Evolutionary conservation across 306 rosid genomes (phyloP).

Genomic region (Vigna hirtella): DNA sequence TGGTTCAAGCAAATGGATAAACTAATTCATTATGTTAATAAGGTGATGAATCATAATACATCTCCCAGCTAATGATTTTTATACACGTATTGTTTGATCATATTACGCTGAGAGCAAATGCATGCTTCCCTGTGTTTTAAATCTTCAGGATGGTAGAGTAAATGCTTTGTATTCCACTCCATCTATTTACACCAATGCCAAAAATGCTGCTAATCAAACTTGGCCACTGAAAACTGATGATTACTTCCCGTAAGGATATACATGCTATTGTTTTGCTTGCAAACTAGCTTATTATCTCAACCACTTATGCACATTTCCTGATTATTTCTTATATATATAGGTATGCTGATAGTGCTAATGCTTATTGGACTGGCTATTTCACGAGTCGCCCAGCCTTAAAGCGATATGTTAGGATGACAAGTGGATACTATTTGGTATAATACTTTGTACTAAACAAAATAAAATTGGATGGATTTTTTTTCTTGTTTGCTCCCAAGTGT

Average conservation of each 20-base stretch:
- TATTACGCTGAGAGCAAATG: constrained; percentile 28
- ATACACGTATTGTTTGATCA: background rate
- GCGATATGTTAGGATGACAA: constrained; percentile 71
- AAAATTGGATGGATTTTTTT: constrained; percentile 1
- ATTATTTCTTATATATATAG: constrained; percentile 49
- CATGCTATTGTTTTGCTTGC: constrained; percentile 18
- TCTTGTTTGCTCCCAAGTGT: constrained; percentile 7
- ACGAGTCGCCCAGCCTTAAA: constrained; percentile 83
- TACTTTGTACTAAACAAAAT: constrained; percentile 17
- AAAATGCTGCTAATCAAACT: constrained; percentile 73
- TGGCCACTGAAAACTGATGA: constrained; percentile 94
- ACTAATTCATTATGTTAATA: constrained; percentile 84
- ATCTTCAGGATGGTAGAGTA: constrained; percentile 80
- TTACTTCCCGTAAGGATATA: constrained; percentile 80
- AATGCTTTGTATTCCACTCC: constrained; percentile 96
- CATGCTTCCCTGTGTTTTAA: constrained; percentile 38
- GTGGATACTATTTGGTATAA: constrained; percentile 90
- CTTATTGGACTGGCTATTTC: constrained; percentile 92
- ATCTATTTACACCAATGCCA: constrained; percentile 79
- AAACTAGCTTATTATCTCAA: constrained; percentile 11
- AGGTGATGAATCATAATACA: constrained; percentile 51
- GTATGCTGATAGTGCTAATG: constrained; percentile 70
- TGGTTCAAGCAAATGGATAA: constrained; percentile 97
- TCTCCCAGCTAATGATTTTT: background rate
- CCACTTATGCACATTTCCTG: constrained; percentile 27